phyloP scores from a whole-genome alignment of 768 basidiomycete species.

The Termitomyces sp. region DNA sequence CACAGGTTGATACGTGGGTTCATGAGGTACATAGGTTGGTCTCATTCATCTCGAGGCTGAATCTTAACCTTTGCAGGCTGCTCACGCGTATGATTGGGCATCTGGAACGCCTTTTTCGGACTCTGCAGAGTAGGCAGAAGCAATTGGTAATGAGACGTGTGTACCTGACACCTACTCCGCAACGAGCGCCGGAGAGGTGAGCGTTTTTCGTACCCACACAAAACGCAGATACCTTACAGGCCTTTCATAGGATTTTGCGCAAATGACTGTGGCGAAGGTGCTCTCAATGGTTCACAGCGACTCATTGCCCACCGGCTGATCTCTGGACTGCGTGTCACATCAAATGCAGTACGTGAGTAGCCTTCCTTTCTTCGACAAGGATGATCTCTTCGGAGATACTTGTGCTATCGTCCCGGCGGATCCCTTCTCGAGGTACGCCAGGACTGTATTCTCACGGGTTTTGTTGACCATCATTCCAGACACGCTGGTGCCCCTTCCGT shows the following conservation, averaged over 20 bases:
- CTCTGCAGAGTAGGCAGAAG: slow-evolving; percentile 15
- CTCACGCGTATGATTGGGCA: slow-evolving; percentile 27
- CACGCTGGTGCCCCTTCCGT: slow-evolving; percentile 8
- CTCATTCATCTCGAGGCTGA: neutral
- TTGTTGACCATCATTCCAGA: neutral
- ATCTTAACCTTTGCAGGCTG: slow-evolving; percentile 12
- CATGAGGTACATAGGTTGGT: slow-evolving; percentile 21
- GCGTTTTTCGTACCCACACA: neutral
- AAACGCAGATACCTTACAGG: neutral
- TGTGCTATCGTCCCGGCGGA: slow-evolving; percentile 15
- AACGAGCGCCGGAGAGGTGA: slow-evolving; percentile 21
- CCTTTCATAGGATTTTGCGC: slow-evolving; percentile 22
- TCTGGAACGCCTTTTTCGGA: slow-evolving; percentile 13
- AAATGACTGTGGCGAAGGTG: slow-evolving; percentile 20
- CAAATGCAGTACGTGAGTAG: slow-evolving; percentile 19
- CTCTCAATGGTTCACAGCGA: slow-evolving; percentile 19
- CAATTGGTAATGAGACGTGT: slow-evolving; percentile 20
- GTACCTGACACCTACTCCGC: slow-evolving; percentile 24
- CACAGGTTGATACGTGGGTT: slow-evolving; percentile 20
- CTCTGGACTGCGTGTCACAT: slow-evolving; percentile 21
- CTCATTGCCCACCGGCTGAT: slow-evolving; percentile 19
- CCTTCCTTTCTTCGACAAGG: slow-evolving; percentile 18
- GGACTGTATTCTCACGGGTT: neutral
- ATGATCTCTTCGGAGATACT: slow-evolving; percentile 22
- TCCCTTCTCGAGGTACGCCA: slow-evolving; percentile 6